Evolutionary conservation across 345 rosid species (phyloP), one percentile per base, ranked within the genome.

Genomic region (Laguncularia racemosa): DNA sequence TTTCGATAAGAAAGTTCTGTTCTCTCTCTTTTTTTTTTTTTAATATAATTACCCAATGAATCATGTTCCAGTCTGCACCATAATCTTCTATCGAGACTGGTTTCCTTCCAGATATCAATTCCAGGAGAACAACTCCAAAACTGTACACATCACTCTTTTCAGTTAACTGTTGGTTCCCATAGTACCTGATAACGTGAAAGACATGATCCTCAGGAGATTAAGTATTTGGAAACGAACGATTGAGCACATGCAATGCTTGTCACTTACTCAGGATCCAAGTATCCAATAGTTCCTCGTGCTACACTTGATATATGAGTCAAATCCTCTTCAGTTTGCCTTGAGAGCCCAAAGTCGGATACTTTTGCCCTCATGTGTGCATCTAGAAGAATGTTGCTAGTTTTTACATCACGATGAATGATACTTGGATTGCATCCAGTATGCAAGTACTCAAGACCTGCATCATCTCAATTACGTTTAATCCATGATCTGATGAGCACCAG

Each of bases 91-190:
- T 50, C 0, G 96, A 93, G 46, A 95, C 82, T 0, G 99, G 96
- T 55, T 88, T 95, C 69, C 73, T 85, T 59, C 99, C 96, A 0
- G 99, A 95, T 58, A 95, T 80, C 53, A 90, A 72, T 57, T 95
- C 99, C 45, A 90, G 75, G 58, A 95, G 99, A 72, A 90, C 99
- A 23, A 95, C 96, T 6, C 99, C 99, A 20, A 95, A 95, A 63
- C 99, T 85, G 60, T 95, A 95, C 23, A 95, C 99, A 66, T 95
- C 99, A 33, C 99, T 95, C 71, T 90, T 95, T 65, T 90, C 89
- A 0, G 97, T 95, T 70, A 95, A 71, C 57, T 90, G 96, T 60
- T 90, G 97, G 64, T 74, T 85, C 28, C 83, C 99, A 62, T 90
- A 85, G 57, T 88, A 89, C 89, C 99, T 93, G 83, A 47, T 33